Evolutionary conservation across 129 eudicot genomes (phyloP).

Genomic region (Pittosporum tobira): DNA sequence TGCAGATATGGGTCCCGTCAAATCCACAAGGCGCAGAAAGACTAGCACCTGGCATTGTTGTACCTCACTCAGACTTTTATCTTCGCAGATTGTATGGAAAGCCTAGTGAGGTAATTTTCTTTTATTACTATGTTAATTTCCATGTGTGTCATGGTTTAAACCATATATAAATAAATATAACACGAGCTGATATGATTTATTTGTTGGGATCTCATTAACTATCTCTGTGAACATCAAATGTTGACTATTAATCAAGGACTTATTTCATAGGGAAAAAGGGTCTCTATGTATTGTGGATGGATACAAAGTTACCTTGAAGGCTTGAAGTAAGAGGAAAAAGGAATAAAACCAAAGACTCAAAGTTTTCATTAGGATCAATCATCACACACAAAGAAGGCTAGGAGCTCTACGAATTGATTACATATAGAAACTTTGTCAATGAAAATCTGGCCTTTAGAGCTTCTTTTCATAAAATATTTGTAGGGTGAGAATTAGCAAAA

Average conservation of each 20-base stretch:
- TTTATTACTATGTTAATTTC: background rate
- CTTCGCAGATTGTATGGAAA: conserved; percentile 59
- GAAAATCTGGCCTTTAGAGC: too few species aligned
- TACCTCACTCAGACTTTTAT: conserved; percentile 61
- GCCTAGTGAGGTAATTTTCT: conserved; percentile 68
- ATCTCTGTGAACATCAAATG: background rate
- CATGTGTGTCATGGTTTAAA: background rate
- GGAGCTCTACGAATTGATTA: too few species aligned
- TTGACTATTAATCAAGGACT: too few species aligned
- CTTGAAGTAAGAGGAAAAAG: background rate
- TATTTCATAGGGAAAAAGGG: background rate
- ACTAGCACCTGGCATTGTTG: conserved; percentile 77
- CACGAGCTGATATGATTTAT: background rate
- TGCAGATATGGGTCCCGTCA: conserved; percentile 65
- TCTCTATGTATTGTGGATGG: background rate
- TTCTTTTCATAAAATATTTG: too few species aligned
- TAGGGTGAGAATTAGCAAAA: too few species aligned
- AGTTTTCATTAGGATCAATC: background rate
- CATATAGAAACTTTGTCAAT: too few species aligned
- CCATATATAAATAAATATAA: background rate
- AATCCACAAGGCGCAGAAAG: conserved; percentile 87
- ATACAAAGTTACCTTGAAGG: background rate
- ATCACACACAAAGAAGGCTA: background rate
- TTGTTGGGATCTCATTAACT: background rate
- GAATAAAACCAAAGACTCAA: background rate